Evolutionary conservation across 2,329 filamentous ascomycete genomes (phyloP), one percentile per base, ranked within the genome.

Genomic region (Monilinia polystroma): DNA sequence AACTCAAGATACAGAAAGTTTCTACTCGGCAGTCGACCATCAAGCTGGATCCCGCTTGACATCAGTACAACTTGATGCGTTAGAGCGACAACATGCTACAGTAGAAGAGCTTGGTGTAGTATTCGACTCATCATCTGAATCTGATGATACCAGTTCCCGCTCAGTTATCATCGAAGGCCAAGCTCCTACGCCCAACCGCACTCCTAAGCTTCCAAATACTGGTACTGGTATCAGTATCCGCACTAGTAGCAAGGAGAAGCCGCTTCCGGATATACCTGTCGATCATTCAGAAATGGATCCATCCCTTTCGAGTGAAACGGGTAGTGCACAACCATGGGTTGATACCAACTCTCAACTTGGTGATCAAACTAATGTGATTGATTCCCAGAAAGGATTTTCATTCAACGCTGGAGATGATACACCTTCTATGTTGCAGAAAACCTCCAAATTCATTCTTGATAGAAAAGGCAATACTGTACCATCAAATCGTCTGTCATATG

Each of bases 321-420:
- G 52, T 6, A 35, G 14, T 20, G 18, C 8, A 38, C n/a, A 45
- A 18, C 54, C 60, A 32, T 66, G 41, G 58, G 64, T 43, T 38
- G 20, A 51, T 26, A n/a, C 49, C 64, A 32, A 32, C 26, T 45
- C 63, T 20, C 38, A n/a, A 41, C 23, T 32, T 14, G 38, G 47
- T 20, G 35, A 41, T 16, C 26, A n/a, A n/a, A n/a, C 10, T 4
- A 35, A 47, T 23, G 23, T 35, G 1, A 11, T 38, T 23, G 41
- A 49, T 5, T 43, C 29, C n/a, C 70, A 47, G 67, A 54, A 72
- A 53, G 65, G 66, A 8, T 74, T 74, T 53, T 75, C 73, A 18
- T 75, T 73, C 23, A 64, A 66, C 11, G 68, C 72, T 35, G 73
- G 73, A 3, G 73, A 75, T 59, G 73, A 75, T 45, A 57, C 29